Evolutionary conservation across 306 rosid genomes (phyloP).

Genomic region (Quercus gilva): DNA sequence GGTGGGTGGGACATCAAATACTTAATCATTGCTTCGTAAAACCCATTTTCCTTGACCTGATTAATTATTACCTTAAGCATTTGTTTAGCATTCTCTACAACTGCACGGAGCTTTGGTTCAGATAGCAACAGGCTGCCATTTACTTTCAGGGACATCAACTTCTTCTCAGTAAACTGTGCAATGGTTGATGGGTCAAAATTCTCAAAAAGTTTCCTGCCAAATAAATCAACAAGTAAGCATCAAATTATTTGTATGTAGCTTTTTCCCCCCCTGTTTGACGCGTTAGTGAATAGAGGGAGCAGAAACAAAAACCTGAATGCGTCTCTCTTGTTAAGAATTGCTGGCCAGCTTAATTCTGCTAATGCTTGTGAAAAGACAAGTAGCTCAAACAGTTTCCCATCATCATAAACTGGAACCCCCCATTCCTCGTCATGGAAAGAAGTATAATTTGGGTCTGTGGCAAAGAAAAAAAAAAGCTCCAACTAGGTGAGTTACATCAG

Average conservation of each 20-base stretch:
- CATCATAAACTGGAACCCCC: conserved; percentile 82
- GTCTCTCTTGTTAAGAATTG: conserved; percentile 64
- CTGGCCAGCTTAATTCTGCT: conserved; percentile 87
- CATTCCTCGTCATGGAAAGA: conserved; percentile 88
- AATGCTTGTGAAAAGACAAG: conserved; percentile 80
- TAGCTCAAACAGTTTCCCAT: conserved; percentile 75
- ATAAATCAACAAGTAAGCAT: conserved; percentile 10
- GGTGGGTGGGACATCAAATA: background rate
- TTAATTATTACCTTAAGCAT: conserved; percentile 57
- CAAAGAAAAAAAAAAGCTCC: conserved; percentile 4
- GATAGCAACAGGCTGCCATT: conserved; percentile 66
- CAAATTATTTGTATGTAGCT: background rate
- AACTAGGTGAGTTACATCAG: background rate
- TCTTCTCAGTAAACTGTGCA: conserved; percentile 67
- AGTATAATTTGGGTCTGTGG: conserved; percentile 63
- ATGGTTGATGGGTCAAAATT: conserved; percentile 70
- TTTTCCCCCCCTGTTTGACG: background rate
- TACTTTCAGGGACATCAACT: conserved; percentile 51
- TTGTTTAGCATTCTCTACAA: conserved; percentile 80
- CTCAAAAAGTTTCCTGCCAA: conserved; percentile 64
- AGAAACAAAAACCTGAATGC: conserved; percentile 57
- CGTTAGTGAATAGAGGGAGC: background rate
- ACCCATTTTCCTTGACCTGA: background rate
- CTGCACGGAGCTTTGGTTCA: conserved; percentile 87
- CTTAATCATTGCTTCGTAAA: background rate